Evolutionary conservation across 2,329 filamentous ascomycete genomes (phyloP), one percentile per base, ranked within the genome.

Genomic region (Phialophora chinensis): DNA sequence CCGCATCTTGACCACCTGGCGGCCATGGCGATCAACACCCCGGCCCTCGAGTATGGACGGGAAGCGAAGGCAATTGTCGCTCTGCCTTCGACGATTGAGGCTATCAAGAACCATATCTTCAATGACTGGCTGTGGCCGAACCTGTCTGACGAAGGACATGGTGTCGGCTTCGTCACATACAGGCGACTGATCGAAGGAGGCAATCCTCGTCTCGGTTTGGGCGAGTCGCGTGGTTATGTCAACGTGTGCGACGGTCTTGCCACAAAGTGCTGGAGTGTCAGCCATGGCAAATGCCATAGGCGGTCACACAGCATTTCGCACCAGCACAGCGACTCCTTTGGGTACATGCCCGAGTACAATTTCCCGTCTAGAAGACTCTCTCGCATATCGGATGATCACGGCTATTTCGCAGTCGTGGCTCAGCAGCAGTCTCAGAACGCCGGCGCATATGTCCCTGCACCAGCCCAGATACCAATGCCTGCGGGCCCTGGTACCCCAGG

Each of bases 71-170:
- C 90, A 27, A 83, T 99, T 14, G 93, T 94, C 1, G 94, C 91
- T 0, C 81, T 98, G 3, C 92, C 93, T 0, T 90, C 88, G 31
- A 96, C 94, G n/a, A 93, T 99, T 60, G 86, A 92, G 54, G 93
- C 94, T 0, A 89, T 99, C 78, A 98, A 97, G 77, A 88, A 84
- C 0, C 93, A 99, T 78, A 92, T 99, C 66, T 99, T 99, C 82
- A 99, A 99, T 79, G 96, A 97, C 74, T 83, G 97, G 65, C 96
- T 98, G 62, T 99, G 95, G 95, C 95, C 95, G 0, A 99, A 99
- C 72, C 81, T 99, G 47, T 96, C 92, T 0, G 94, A 99, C 74
- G 95, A 99, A 79, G 95, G 97, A 76, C 93, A 93, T 38, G 95
- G 95, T 27, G 93, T 93, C 3, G 95, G 95, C 0, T 85, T 99